These are phyloP conservation scores for Sporormia fimetaria DNA, from an alignment of 495 filamentous ascomycete genomes.

Conservation along the genomic window DNA sequence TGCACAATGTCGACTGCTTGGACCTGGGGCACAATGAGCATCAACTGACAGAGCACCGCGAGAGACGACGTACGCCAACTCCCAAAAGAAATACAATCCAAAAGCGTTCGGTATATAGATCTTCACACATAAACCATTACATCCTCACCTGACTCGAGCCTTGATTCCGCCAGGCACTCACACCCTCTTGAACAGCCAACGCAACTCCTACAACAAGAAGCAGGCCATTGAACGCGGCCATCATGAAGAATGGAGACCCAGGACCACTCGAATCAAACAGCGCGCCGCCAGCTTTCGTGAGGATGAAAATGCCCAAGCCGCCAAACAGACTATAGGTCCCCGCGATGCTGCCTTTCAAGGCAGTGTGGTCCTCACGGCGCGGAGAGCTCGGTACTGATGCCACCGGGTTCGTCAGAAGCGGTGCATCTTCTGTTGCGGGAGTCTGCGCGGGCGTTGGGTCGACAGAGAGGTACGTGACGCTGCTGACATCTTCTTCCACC, in stretches of 20 bases:
- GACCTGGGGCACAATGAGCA: no score
- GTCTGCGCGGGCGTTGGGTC: slow-evolving; percentile 16
- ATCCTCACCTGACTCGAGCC: neutral
- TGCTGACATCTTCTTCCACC: neutral
- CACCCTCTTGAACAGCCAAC: slow-evolving; percentile 6
- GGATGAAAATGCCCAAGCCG: slow-evolving; percentile 76
- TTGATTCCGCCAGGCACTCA: slow-evolving; percentile 8
- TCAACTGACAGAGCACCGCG: no score
- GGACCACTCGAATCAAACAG: slow-evolving; percentile 61
- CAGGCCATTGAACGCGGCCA: slow-evolving; percentile 70
- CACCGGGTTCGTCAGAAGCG: no score
- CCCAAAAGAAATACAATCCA: no score
- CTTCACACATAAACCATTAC: no score
- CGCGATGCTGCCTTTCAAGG: slow-evolving; percentile 85
- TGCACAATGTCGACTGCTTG: no score
- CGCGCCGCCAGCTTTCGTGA: slow-evolving; percentile 86
- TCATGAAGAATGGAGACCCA: slow-evolving; percentile 81
- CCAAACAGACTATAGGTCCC: slow-evolving; percentile 86
- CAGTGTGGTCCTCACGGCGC: slow-evolving; percentile 28
- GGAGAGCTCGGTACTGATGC: no score
- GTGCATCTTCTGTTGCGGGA: slow-evolving; percentile 14
- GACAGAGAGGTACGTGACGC: slow-evolving; percentile 7
- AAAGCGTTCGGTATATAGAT: no score
- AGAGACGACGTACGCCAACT: no score
- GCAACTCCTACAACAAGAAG: slow-evolving; percentile 17